Percentiles rank a stretch among this genome's conserved stretches.
Evolutionary conservation across 352 stramenopile genomes (phyloP).

Genomic region (Pythium dissotocum): DNA sequence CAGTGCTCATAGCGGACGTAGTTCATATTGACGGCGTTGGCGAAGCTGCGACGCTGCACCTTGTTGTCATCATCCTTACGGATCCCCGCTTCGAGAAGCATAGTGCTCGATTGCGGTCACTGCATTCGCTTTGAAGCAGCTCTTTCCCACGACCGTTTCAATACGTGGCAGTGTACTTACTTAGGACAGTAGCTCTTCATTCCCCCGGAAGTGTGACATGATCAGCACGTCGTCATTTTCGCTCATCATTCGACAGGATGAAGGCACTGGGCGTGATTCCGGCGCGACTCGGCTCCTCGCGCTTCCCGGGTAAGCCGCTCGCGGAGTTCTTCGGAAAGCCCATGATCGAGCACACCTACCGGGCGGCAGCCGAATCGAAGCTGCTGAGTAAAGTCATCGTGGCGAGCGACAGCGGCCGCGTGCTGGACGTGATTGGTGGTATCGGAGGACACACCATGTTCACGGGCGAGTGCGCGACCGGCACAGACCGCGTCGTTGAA

Average conservation of each 20-base stretch:
- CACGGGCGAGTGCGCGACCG: slow-evolving; percentile 67
- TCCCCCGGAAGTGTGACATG: slow-evolving; percentile 6
- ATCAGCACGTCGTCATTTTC: slow-evolving; percentile 6
- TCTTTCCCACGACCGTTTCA: slow-evolving; percentile 9
- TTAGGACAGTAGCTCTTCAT: neutral
- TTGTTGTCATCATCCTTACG: slow-evolving; percentile 59
- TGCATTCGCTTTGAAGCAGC: neutral
- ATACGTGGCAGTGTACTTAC: slow-evolving; percentile 7
- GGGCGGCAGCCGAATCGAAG: slow-evolving; percentile 44
- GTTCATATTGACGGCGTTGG: slow-evolving; percentile 23
- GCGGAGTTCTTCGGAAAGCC: slow-evolving; percentile 75
- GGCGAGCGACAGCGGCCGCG: slow-evolving; percentile 68
- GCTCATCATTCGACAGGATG: slow-evolving; percentile 28
- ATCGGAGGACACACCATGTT: slow-evolving; percentile 55
- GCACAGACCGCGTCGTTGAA: slow-evolving; percentile 77
- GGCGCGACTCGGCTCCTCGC: slow-evolving; percentile 65
- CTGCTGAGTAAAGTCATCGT: slow-evolving; percentile 77
- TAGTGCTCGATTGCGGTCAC: slow-evolving; percentile 16
- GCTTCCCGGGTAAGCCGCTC: slow-evolving; percentile 80
- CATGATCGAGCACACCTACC: slow-evolving; percentile 87
- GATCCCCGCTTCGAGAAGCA: slow-evolving; percentile 64
- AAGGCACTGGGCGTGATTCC: slow-evolving; percentile 82
- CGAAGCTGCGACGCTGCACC: slow-evolving; percentile 31
- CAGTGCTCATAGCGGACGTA: slow-evolving; percentile 58
- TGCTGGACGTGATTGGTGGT: slow-evolving; percentile 47